phyloP scores from a whole-genome alignment of 257 asterid species.

The Ajuga chamaepitys region DNA sequence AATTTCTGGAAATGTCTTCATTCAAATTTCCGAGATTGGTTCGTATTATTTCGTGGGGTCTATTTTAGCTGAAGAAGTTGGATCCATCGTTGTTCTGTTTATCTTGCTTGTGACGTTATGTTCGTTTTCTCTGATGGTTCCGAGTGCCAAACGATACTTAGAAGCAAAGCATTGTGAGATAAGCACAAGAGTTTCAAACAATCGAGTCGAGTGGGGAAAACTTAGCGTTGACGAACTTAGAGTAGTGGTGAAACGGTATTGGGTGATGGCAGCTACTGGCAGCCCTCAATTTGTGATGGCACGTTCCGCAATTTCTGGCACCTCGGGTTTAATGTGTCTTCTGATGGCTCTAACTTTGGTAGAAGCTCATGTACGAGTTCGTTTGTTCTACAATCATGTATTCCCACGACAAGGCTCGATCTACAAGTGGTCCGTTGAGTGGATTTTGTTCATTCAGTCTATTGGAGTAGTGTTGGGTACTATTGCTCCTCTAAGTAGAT shows the following conservation, averaged over 20 bases:
- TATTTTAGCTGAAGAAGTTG: not conserved
- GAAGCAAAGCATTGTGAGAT: slow-evolving; percentile 12
- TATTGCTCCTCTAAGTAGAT: not conserved
- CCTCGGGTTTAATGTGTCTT: slow-evolving; percentile 5
- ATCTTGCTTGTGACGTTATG: not conserved
- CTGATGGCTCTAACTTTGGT: not conserved
- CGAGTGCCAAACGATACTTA: not conserved
- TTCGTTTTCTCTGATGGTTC: slow-evolving; percentile 8
- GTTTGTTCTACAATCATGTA: too few relatives aligned
- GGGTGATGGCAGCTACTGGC: slow-evolving; percentile 16
- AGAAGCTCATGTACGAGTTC: too few relatives aligned
- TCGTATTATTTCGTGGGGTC: not conserved
- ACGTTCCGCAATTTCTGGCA: slow-evolving; percentile 7
- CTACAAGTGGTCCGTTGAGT: not conserved
- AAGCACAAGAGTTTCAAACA: not conserved
- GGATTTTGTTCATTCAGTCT: not conserved
- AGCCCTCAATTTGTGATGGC: slow-evolving; percentile 28
- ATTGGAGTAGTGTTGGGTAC: not conserved
- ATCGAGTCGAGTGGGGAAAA: not conserved
- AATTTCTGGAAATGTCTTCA: not conserved
- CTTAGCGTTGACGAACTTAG: not conserved
- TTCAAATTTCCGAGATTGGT: not conserved
- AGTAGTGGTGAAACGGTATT: slow-evolving; percentile 13
- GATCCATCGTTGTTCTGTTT: not conserved
- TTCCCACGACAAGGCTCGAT: not conserved